Evolutionary conservation across 2,329 filamentous ascomycete genomes (phyloP), one percentile per base, ranked within the genome.

Genomic region (Sporothrix luriei): DNA sequence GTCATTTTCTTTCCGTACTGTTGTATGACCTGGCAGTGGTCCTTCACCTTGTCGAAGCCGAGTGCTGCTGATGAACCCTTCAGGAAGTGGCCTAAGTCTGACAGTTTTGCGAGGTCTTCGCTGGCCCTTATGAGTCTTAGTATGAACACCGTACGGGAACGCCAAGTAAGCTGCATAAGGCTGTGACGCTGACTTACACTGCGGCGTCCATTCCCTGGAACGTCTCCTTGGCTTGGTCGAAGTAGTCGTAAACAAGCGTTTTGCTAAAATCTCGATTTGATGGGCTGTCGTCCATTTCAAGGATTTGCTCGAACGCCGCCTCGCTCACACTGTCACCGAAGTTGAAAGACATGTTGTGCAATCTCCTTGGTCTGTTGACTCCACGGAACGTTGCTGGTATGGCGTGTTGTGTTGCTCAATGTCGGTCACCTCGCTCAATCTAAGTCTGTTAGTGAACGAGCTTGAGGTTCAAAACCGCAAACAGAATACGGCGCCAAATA

Each of bases 1-100:
- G 94, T 93, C 80, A 94, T 92, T 76, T 87, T 84, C 76, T 91
- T 91, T 74, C 94, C 94, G 78, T 90, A 96, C 77, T 97, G 91
- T 80, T 99, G 94, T 76, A 99, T 97, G 84, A 96, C 93, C 81
- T 98, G 94, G 82, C 95, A 99, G 72, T 88, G 90, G 77, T 97
- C 93, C 79, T 93, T 92, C 76, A 99, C 91, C 79, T 96, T 96
- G 76, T 87, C 90, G 69, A 98, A 87, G 59, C 95, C 95, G 68
- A 99, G 86, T 4, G 95, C 97, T 51, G 95, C 94, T 10, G 94
- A 97, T 7, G 94, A 98, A 71, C 95, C 95, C 82, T 99, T 99
- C 75, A 99, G 85, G 82, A 97, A 99, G 81, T 99, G 95, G 54
- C 95, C 95, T 43, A 97, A 88, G 68, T 87, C 85, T 46, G 93